These are phyloP conservation scores for Sesbania bispinosa DNA, from an alignment of 306 rosid species.

Conservation along the genomic window DNA sequence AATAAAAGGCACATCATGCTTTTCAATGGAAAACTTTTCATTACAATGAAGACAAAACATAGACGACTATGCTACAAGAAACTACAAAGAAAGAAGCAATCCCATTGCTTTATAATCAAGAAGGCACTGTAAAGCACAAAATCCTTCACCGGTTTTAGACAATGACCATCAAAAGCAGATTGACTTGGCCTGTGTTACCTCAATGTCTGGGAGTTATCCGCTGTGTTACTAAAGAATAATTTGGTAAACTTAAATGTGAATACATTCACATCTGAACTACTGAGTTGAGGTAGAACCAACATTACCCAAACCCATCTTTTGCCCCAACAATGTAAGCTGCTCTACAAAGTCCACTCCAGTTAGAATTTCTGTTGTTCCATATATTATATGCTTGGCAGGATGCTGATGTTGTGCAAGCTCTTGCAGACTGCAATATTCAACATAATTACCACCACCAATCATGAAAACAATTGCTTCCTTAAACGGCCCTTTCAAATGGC, in stretches of 20 bases:
- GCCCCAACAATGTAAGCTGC: constrained; percentile 81
- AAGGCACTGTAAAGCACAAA: constrained; percentile 11
- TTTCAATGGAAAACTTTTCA: constrained; percentile 21
- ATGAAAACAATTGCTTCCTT: constrained; percentile 93
- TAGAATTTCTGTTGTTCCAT: constrained; percentile 90
- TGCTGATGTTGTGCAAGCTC: constrained; percentile 80
- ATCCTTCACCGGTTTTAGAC: constrained; percentile 27
- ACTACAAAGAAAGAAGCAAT: constrained; percentile 20
- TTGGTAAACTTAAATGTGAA: constrained; percentile 18
- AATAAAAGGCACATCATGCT: constrained; percentile 26
- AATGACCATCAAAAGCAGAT: constrained; percentile 19
- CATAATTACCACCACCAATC: constrained; percentile 96
- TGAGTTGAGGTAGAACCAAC: constrained; percentile 48
- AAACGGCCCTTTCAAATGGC: constrained; percentile 88
- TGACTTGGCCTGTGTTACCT: constrained; percentile 17
- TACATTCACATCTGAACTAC: constrained; percentile 32
- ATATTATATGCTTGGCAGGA: constrained; percentile 76
- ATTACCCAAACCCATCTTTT: constrained; percentile 88
- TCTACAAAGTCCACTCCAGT: constrained; percentile 91
- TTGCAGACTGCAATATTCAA: constrained; percentile 87
- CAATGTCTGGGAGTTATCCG: constrained; percentile 13
- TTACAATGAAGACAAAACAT: constrained; percentile 24
- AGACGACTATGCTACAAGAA: constrained; percentile 22
- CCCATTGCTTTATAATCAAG: constrained; percentile 29
- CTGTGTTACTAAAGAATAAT: constrained; percentile 23